phyloP scores from a whole-genome alignment of 805 yeast genomes.

The Grigorovia transvaalensis region DNA sequence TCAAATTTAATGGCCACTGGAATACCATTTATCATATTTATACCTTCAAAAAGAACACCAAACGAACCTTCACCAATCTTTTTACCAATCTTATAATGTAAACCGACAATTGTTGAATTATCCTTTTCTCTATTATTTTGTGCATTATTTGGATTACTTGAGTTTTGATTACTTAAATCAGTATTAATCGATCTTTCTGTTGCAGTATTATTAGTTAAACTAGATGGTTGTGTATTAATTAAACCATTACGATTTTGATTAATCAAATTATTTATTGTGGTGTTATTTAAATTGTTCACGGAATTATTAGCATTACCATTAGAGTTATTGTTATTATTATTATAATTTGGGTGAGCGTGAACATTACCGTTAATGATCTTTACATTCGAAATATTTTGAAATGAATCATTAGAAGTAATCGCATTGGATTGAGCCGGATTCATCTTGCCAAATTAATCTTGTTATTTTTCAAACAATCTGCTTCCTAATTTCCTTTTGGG shows the following conservation, averaged over 20 bases:
- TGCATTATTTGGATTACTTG: background rate
- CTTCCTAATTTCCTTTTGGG: background rate
- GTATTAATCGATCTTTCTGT: background rate
- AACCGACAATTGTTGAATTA: constrained; percentile 50
- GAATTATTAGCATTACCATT: background rate
- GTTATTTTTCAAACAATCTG: background rate
- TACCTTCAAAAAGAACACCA: constrained; percentile 95
- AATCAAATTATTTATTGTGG: background rate
- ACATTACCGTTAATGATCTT: constrained; percentile 12
- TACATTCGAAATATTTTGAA: constrained; percentile 5
- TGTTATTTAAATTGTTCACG: background rate
- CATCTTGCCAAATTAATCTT: background rate
- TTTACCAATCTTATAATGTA: constrained; percentile 93
- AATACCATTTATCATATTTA: constrained; percentile 79
- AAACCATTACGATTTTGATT: background rate
- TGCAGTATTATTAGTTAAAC: background rate
- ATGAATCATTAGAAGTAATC: constrained; percentile 5
- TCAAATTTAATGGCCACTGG: constrained; percentile 96
- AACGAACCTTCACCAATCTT: constrained; percentile 98
- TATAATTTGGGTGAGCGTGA: constrained; percentile 1
- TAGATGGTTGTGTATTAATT: constrained; percentile 2
- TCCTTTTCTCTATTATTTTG: constrained; percentile 2
- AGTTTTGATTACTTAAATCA: background rate
- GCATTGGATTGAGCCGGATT: constrained; percentile 1
- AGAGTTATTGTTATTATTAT: constrained; percentile 1